Base-by-base conservation (phyloP, 2,329 filamentous ascomycete genomes). In the Ascochyta viciae-villosae region DNA sequence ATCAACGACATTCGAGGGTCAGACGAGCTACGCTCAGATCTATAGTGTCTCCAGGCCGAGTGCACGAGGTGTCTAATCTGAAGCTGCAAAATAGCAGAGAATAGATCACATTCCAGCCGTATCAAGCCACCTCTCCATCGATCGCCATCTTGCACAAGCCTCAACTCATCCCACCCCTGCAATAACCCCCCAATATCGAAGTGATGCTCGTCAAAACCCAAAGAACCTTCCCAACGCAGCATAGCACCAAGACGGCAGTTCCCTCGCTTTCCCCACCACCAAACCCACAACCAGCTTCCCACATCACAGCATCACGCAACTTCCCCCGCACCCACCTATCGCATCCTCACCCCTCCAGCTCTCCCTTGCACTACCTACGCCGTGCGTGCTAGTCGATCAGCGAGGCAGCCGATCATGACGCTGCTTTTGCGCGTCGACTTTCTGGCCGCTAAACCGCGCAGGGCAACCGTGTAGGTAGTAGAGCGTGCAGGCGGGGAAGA, bases 401-500 rank as follows among this genome's bases (percentile, higher is more conserved):
- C 39, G 12, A 33, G 16, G 19, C 12, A 27, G 24, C 13, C 50
- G 43, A 53, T 53, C 38, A 24, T 43, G 43, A 53, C 38, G 50
- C 43, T 38, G 50, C 43, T 53, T 47, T 53, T 42, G 27, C 42
- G 12, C 29, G 12, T 31, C 5, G 29, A 31, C 27, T 9, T 29
- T 8, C 27, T 4, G 4, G 33, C 26, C 19, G 16, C 39, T 44
- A 50, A 38, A 24, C 6, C 48, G 12, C 3, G 4, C 1, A n/a
- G 19, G 26, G 48, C 13, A 50, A 38, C 22, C 2, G 8, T 9
- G 19, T 27, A 15, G 29, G 19, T 19, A 26, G 6, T 35, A 42
- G 34, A 31, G 16, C 16, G 16, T 50, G 40, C 48, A 43, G 23
- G 48, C 48, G 48, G 48, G 40, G 48, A 44, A 50, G 26, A 29